A percentile compares a stretch with the other conserved stretches of the same genome.
phyloP scores from a whole-genome alignment of 2,329 filamentous ascomycete genomes.

The Fusarium xylarioides region DNA sequence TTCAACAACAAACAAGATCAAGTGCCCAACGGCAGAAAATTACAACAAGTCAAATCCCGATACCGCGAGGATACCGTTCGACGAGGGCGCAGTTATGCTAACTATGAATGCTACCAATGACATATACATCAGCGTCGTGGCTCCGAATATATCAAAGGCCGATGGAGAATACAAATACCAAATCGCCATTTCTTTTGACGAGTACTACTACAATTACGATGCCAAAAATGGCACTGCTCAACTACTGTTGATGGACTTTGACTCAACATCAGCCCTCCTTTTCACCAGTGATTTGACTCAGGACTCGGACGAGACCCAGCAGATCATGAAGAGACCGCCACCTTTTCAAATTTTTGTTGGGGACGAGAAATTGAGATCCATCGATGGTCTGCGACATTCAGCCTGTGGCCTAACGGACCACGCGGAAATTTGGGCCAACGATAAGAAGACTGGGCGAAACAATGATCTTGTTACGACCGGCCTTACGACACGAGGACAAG shows the following conservation, averaged over 20 bases:
- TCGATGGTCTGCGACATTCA: constrained; percentile 79
- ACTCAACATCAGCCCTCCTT: constrained; percentile 80
- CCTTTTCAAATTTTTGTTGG: constrained; percentile 84
- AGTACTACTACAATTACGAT: constrained; percentile 74
- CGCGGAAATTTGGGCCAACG: constrained; percentile 68
- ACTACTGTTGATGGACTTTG: constrained; percentile 85
- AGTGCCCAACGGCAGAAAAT: constrained; percentile 42
- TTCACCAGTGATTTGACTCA: constrained; percentile 78
- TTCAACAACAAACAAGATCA: constrained; percentile 60
- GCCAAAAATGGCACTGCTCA: constrained; percentile 54
- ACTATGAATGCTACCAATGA: constrained; percentile 69
- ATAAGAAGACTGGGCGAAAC: constrained; percentile 57
- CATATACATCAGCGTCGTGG: constrained; percentile 80
- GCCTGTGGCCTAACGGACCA: constrained; percentile 79
- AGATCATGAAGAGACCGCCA: constrained; percentile 58
- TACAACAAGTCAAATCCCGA: constrained; percentile 29
- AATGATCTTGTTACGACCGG: constrained; percentile 62
- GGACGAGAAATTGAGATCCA: constrained; percentile 64
- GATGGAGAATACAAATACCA: constrained; percentile 79
- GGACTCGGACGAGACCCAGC: constrained; percentile 63
- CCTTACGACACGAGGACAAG: constrained; percentile 74
- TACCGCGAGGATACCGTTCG: constrained; percentile 57
- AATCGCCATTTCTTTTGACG: constrained; percentile 83
- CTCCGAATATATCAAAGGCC: constrained; percentile 72
- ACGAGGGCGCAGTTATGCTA: constrained; percentile 75